Evolutionary conservation across 1,284 basidiomycete species (phyloP).

Genomic region (Exsudoporus floridanus): DNA sequence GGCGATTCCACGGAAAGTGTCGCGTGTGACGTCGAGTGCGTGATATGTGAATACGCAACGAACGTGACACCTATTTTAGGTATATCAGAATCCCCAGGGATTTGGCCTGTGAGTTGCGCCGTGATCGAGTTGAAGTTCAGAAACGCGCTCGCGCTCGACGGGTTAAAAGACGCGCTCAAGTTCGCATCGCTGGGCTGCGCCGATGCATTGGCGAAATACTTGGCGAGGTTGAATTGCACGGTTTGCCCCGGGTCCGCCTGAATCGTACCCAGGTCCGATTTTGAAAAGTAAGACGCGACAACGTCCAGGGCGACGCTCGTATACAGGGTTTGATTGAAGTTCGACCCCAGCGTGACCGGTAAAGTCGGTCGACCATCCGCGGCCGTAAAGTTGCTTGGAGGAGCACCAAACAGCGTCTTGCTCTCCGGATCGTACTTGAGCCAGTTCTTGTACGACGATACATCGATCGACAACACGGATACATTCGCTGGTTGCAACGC

Average conservation of each 20-base stretch:
- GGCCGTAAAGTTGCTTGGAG: slow-evolving; percentile 42
- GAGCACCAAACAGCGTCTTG: slow-evolving; percentile 62
- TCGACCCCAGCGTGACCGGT: slow-evolving; percentile 60
- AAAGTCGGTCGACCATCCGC: slow-evolving; percentile 41
- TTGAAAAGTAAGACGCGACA: slow-evolving; percentile 68
- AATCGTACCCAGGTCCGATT: slow-evolving; percentile 55
- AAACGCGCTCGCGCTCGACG: slow-evolving; percentile 45
- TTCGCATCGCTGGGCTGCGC: slow-evolving; percentile 43
- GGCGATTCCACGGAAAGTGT: slow-evolving; percentile 55
- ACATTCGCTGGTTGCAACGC: slow-evolving; percentile 56
- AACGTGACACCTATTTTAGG: slow-evolving; percentile 52
- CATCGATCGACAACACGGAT: slow-evolving; percentile 53
- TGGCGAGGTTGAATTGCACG: slow-evolving; percentile 50
- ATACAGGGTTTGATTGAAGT: slow-evolving; percentile 64
- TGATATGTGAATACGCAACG: slow-evolving; percentile 60
- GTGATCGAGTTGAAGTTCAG: slow-evolving; percentile 49
- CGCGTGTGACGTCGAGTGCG: slow-evolving; percentile 71
- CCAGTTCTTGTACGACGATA: slow-evolving; percentile 57
- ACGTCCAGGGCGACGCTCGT: slow-evolving; percentile 63
- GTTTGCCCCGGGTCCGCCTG: slow-evolving; percentile 45
- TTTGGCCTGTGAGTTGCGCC: slow-evolving; percentile 51
- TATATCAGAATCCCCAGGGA: slow-evolving; percentile 45
- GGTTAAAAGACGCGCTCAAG: slow-evolving; percentile 53
- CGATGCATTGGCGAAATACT: slow-evolving; percentile 50
- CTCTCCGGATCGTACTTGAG: slow-evolving; percentile 58